These are phyloP conservation scores for Neopestalotiopsis sp. DNA, from an alignment of 2,329 filamentous ascomycete genomes.

Conservation along the genomic window DNA sequence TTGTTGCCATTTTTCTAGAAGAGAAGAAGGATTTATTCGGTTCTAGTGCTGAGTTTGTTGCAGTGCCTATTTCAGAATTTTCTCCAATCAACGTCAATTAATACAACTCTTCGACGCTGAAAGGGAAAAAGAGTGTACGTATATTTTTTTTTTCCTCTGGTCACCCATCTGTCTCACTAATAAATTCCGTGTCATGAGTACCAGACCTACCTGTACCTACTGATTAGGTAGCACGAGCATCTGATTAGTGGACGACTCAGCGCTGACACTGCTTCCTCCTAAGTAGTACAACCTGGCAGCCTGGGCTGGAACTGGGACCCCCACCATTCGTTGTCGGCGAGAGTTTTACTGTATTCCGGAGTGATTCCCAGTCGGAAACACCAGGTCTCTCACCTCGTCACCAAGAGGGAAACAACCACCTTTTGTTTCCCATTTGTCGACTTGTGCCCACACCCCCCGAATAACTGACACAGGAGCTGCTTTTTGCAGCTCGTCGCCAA, in stretches of 20 bases:
- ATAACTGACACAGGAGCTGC: slow-evolving; percentile 54
- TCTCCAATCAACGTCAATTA: neutral
- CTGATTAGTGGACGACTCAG: neutral
- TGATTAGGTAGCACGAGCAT: neutral
- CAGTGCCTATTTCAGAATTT: neutral
- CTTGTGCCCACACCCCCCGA: neutral
- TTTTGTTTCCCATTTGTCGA: neutral
- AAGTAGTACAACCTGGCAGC: neutral
- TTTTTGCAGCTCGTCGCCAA: slow-evolving; percentile 70
- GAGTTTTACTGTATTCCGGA: slow-evolving; percentile 3
- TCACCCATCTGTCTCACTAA: neutral
- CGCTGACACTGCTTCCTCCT: neutral
- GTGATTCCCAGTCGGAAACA: neutral
- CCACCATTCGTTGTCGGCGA: neutral
- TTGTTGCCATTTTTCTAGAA: neutral
- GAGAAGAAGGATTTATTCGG: neutral
- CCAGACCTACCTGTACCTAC: neutral
- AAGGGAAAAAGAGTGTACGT: neutral
- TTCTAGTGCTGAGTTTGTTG: neutral
- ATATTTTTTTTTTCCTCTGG: neutral
- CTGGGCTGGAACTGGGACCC: neutral
- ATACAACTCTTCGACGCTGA: neutral
- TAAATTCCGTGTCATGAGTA: neutral
- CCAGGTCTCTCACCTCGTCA: neutral
- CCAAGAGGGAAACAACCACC: neutral